Evolutionary conservation across 1,284 basidiomycete genomes (phyloP).

Genomic region (Meripilus lineatus): DNA sequence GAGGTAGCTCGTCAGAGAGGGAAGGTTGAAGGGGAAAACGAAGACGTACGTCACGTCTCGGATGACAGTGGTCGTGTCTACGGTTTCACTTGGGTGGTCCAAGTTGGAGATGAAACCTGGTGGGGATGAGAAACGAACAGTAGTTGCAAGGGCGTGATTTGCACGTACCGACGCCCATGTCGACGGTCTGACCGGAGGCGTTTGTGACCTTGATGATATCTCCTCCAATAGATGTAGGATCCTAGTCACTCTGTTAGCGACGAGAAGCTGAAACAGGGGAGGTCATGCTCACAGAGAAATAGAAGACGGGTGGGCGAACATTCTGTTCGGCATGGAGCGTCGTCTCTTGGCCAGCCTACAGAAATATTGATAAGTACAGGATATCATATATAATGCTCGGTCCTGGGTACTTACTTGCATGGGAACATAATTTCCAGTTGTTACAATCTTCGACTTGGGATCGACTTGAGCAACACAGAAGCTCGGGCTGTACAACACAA

Average conservation of each 20-base stretch:
- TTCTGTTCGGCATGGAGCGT: not conserved
- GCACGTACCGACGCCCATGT: slow-evolving; percentile 9
- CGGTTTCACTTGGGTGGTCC: slow-evolving; percentile 4
- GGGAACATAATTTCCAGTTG: not conserved
- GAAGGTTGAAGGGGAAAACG: not conserved
- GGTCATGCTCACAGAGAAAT: not conserved
- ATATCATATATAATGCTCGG: no score
- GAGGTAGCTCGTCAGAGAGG: not conserved
- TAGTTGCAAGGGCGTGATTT: not conserved
- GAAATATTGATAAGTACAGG: no score
- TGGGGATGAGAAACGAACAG: not conserved
- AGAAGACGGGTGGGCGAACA: not conserved
- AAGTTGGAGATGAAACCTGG: slow-evolving; percentile 10
- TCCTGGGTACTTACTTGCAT: no score
- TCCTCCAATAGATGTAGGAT: slow-evolving; percentile 2
- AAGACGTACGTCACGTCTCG: slow-evolving; percentile 8
- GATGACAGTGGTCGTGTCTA: slow-evolving; percentile 6
- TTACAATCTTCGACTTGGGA: not conserved
- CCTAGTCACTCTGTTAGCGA: not conserved
- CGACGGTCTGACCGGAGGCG: slow-evolving; percentile 2
- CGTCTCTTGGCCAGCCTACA: slow-evolving; percentile 2
- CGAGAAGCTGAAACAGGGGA: no score
- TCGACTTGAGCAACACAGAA: not conserved
- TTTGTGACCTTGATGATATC: slow-evolving; percentile 4
- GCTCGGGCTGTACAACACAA: not conserved